These are phyloP conservation scores for Misopates orontium DNA, from an alignment of 257 asterid genomes.

Conservation along the genomic window DNA sequence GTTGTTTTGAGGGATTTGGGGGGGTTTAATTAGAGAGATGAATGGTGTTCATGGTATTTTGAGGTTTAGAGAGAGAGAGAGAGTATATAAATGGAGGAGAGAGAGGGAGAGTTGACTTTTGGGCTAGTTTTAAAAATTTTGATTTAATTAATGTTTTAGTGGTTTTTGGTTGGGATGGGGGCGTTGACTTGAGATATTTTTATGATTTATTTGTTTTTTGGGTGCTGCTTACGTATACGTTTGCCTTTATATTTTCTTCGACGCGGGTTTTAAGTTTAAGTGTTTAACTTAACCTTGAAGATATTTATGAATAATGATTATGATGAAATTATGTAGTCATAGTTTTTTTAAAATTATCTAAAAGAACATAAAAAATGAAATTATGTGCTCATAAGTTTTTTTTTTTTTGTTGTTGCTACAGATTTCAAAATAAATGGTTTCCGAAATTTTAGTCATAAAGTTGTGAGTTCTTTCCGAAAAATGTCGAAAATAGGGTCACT, in stretches of 20 bases:
- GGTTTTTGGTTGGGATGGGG: conserved; percentile 34
- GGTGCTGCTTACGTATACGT: too few species aligned
- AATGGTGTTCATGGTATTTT: conserved; percentile 12
- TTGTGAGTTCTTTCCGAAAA: too few species aligned
- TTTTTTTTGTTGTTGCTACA: too few species aligned
- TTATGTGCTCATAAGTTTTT: too few species aligned
- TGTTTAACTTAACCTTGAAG: neutral
- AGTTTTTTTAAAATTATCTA: neutral
- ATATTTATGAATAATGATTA: neutral
- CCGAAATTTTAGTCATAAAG: too few species aligned
- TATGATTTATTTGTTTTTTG: neutral
- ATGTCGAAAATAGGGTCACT: too few species aligned
- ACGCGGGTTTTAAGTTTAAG: too few species aligned
- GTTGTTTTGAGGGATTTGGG: neutral
- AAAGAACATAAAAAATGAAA: too few species aligned
- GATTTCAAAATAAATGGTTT: too few species aligned
- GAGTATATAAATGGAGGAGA: conserved; percentile 21
- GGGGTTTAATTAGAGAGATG: neutral
- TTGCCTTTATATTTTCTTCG: too few species aligned
- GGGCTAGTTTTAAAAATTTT: neutral
- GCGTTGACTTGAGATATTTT: conserved; percentile 28
- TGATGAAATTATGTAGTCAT: neutral
- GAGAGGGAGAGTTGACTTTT: conserved; percentile 55
- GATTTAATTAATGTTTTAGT: conserved; percentile 29
- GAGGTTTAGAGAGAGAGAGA: conserved; percentile 11